A percentile compares a stretch with the other conserved stretches of the same genome.
Conservation (phyloP, 805 yeast genomes). For the Candida koratica region DNA sequence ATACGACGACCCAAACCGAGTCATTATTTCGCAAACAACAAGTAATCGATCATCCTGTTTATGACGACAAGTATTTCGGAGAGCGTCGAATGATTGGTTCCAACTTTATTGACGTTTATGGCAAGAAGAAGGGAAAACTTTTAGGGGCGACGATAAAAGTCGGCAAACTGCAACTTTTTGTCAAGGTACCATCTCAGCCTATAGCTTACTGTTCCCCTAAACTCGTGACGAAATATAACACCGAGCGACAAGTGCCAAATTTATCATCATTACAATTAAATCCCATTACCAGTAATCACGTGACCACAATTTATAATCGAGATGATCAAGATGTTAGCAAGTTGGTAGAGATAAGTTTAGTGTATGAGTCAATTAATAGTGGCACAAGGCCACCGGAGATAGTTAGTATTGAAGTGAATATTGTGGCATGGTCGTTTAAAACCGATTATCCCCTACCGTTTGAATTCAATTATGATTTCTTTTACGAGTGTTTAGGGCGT, state of each 20-base stretch:
- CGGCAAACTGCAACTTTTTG: conserved; percentile 33
- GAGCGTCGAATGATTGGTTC: conserved; percentile 28
- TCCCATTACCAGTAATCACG: conserved; percentile 19
- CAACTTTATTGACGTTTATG: conserved; percentile 22
- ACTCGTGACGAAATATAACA: conserved; percentile 34
- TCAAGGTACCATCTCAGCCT: conserved; percentile 30
- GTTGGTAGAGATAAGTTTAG: conserved; percentile 24
- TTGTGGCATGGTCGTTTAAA: conserved; percentile 39
- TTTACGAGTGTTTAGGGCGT: conserved; percentile 26
- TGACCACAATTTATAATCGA: conserved; percentile 31
- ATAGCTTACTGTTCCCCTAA: conserved; percentile 37
- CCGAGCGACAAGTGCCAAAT: conserved; percentile 9
- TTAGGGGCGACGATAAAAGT: conserved; percentile 30
- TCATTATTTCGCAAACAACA: conserved; percentile 12
- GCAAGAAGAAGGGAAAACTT: conserved; percentile 36
- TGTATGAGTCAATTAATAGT: conserved; percentile 24
- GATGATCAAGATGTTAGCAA: conserved; percentile 20
- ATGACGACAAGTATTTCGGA: conserved; percentile 12
- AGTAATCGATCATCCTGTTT: conserved; percentile 1
- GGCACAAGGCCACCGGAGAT: conserved; percentile 31
- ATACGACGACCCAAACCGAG: conserved; percentile 6
- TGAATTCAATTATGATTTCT: conserved; percentile 38
- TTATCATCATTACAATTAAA: conserved; percentile 17
- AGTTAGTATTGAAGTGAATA: conserved; percentile 30
- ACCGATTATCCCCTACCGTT: conserved; percentile 41